A percentile compares a stretch with the other conserved stretches of the same genome.
Conservation (phyloP, 495 filamentous ascomycete species). For the Tuber calosporum region DNA sequence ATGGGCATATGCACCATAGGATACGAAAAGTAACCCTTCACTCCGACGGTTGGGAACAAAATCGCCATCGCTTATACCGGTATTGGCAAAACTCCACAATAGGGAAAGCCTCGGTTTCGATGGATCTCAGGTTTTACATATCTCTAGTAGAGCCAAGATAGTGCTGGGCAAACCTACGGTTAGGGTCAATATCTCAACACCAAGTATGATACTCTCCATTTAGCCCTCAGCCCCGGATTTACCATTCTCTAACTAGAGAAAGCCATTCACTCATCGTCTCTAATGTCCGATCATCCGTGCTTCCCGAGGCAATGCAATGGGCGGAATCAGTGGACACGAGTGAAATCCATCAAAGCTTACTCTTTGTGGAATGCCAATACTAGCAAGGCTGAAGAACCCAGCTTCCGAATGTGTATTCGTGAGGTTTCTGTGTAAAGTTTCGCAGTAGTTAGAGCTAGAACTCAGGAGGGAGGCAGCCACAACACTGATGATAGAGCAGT, state of each 20-base stretch:
- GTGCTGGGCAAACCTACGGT: neutral
- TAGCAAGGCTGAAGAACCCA: neutral
- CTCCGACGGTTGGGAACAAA: constrained; percentile 1
- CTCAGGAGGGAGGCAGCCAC: neutral
- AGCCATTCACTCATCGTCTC: neutral
- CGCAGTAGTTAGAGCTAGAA: neutral
- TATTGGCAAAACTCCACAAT: neutral
- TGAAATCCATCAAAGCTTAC: neutral
- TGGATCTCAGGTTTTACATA: neutral
- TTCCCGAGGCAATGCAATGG: neutral
- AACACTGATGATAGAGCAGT: neutral
- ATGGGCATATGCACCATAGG: neutral
- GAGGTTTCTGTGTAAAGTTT: neutral
- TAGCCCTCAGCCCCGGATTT: neutral
- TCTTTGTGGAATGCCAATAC: neutral
- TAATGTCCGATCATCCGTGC: constrained; percentile 3
- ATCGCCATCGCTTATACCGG: neutral
- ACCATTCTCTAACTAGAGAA: neutral
- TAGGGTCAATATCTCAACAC: neutral
- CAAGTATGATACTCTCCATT: neutral
- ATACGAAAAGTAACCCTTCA: neutral
- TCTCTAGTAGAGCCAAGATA: neutral
- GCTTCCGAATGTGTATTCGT: neutral
- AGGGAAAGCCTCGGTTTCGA: neutral
- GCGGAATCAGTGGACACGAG: neutral